phyloP scores from a whole-genome alignment of 257 asterid genomes.

The Solanum gracilifrons region DNA sequence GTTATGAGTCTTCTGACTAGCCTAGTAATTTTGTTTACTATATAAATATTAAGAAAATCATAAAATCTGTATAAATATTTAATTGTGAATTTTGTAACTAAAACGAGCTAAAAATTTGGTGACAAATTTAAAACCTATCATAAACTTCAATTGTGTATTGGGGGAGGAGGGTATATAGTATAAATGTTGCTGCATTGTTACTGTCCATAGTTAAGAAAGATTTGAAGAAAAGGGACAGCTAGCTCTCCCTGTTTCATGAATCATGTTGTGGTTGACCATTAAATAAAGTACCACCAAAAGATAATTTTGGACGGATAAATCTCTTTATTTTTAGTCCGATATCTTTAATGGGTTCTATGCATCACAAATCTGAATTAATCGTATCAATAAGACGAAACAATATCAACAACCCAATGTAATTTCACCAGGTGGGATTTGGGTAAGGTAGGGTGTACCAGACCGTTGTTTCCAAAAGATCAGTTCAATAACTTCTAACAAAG shows the following conservation, averaged over 20 bases:
- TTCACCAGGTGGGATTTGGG: background rate
- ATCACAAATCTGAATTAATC: background rate
- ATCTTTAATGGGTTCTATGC: background rate
- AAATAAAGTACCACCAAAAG: background rate
- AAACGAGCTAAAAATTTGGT: background rate
- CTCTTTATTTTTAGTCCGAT: background rate
- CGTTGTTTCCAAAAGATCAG: background rate
- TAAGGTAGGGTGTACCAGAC: background rate
- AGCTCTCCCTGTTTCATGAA: background rate
- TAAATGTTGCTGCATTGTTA: background rate
- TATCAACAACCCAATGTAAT: background rate
- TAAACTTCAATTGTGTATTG: background rate
- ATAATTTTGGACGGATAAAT: background rate
- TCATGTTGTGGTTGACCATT: constrained; percentile 11
- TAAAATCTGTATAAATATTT: background rate
- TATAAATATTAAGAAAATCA: background rate
- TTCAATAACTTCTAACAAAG: background rate
- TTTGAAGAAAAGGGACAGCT: background rate
- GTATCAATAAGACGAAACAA: background rate
- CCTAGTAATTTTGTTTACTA: background rate
- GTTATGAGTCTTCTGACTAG: background rate
- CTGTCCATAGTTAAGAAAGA: background rate
- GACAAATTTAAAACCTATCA: background rate
- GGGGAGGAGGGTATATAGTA: background rate
- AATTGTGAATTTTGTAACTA: background rate